Evolutionary conservation across 768 basidiomycete species (phyloP).

Genomic region (Auricularia sp.): DNA sequence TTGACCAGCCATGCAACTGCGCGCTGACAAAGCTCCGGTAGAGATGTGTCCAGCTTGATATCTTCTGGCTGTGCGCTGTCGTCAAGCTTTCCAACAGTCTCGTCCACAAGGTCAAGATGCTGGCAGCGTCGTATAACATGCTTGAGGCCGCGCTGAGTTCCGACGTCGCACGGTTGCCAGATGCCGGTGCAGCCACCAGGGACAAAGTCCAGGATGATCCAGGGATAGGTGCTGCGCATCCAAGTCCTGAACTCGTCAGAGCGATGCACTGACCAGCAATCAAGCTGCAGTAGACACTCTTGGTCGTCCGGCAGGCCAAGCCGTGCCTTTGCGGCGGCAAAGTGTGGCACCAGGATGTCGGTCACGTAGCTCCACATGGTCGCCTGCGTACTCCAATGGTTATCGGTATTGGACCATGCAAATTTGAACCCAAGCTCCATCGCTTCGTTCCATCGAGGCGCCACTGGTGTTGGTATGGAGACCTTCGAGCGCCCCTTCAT

Average conservation of each 20-base stretch:
- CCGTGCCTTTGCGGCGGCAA: neutral
- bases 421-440: constrained; percentile 15
- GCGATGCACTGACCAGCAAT: constrained; percentile 26
- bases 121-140: constrained; percentile 20
- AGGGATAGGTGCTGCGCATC: constrained; percentile 22
- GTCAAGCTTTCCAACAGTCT: constrained; percentile 18
- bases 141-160: constrained; percentile 29
- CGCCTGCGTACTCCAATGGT: neutral
- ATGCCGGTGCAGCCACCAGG: constrained; percentile 25
- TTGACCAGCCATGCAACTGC: constrained; percentile 24
- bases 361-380: neutral
- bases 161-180: constrained; percentile 25
- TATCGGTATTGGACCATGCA: constrained; percentile 11
- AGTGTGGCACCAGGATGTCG: neutral
- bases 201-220: constrained; percentile 22
- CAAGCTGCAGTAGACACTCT: constrained; percentile 4
- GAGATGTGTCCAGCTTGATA: constrained; percentile 14
- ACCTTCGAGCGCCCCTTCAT: constrained; percentile 20
- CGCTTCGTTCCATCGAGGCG: constrained; percentile 15
- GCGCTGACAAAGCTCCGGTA: constrained; percentile 16
- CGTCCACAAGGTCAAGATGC: constrained; percentile 26
- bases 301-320: neutral
- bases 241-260: constrained; percentile 24
- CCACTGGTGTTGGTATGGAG: constrained; percentile 14
- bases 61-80: constrained; percentile 3